Base-by-base conservation (phyloP, 2,329 filamentous ascomycete species). In the Trichoderma harzianum region DNA sequence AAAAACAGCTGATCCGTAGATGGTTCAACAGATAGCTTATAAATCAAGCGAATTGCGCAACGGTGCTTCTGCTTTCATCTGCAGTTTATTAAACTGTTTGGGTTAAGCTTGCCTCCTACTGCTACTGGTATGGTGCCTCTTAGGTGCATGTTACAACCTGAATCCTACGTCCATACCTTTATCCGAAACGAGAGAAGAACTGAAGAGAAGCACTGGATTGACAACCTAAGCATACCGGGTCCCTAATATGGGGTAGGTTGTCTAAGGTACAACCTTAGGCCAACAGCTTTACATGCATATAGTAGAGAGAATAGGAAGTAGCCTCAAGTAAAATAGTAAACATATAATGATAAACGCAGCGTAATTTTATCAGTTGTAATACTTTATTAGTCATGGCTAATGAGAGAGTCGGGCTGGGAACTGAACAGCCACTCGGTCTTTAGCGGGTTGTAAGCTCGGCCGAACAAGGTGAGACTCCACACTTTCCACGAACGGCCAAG, bases 381-480 rank as follows among this genome's bases (percentile, higher is more conserved):
- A n/a, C 2, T 43, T 43, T n/a, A 43, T 43, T 43, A 43, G 39
- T 43, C 39, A 43, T 43, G 47, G 47, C 47, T 3, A 1, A 24
- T 24, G n/a, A 14, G n/a, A 2, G 3, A 51, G n/a, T n/a, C 12
- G 43, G 43, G 3, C n/a, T 24, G 47, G 1, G 2, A 61, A 36
- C 32, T 36, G 58, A 63, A 28, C 14, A 3, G 47, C 21, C 51
- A 28, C 21, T 66, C 65, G 65, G 65, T 24, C 51, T 58, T 68
- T 58, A 68, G 26, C 65, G 53, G 65, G 65, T 6, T 24, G 24
- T 68, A 68, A 28, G 32, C 51, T 68, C 65, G 65, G 65, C 65
- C 65, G 65, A 68, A 30, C 2, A 6, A 28, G 10, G 51, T 18
- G 6, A 18, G 39, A 3, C 32, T 28, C 64, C 47, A 58, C 65